Evolutionary conservation across 768 basidiomycete species (phyloP).

Genomic region (Boletus rubropictus): DNA sequence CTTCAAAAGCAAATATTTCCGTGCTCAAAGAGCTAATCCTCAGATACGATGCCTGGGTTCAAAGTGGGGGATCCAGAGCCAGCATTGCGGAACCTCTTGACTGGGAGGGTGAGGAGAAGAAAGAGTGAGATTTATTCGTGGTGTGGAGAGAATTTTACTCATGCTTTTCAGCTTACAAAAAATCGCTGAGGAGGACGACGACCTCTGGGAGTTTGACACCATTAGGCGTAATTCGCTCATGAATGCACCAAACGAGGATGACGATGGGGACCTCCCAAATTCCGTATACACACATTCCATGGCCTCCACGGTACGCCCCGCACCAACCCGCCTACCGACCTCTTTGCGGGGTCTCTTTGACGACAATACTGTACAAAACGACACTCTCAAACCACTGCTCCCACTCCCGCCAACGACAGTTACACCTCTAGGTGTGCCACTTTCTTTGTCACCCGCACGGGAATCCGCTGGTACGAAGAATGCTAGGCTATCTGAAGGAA

Average conservation of each 20-base stretch:
- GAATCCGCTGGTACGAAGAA: conserved; percentile 33
- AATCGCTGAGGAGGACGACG: conserved; percentile 28
- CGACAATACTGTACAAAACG: conserved; percentile 39
- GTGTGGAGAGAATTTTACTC: conserved; percentile 1
- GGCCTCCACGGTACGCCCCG: conserved; percentile 47
- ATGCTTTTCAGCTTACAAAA: conserved; percentile 18
- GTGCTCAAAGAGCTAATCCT: conserved; percentile 75
- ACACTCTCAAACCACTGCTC: conserved; percentile 40
- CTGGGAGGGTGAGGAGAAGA: conserved; percentile 67
- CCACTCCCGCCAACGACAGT: conserved; percentile 22
- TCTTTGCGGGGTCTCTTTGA: conserved; percentile 80
- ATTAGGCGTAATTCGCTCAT: conserved; percentile 41
- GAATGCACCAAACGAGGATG: conserved; percentile 20
- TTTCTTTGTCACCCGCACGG: conserved; percentile 34
- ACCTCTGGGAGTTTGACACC: conserved; percentile 75
- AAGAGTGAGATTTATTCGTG: conserved; percentile 33
- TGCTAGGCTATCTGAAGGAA: conserved; percentile 25
- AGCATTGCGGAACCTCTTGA: conserved; percentile 68
- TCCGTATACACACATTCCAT: conserved; percentile 13
- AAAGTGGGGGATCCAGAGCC: conserved; percentile 64
- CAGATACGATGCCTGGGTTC: conserved; percentile 69
- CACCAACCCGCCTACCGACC: conserved; percentile 56
- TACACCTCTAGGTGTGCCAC: conserved; percentile 23
- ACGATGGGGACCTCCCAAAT: conserved; percentile 16
- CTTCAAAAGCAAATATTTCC: conserved; percentile 59